Percentiles rank a stretch among this genome's conserved stretches.
phyloP scores from a whole-genome alignment of 1,139 yeast species.

The Martiniozyma asiatica region DNA sequence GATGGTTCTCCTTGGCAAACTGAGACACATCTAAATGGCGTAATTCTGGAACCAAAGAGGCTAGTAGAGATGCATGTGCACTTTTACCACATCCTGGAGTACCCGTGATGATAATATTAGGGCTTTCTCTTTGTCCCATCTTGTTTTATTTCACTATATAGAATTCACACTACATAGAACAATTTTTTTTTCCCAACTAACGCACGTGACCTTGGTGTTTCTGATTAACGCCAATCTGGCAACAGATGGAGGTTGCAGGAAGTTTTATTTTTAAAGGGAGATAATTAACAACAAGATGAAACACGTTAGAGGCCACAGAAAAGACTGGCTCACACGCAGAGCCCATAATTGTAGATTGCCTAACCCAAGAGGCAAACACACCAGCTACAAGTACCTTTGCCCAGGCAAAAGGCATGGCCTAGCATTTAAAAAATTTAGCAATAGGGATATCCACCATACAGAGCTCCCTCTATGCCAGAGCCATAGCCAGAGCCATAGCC shows the following conservation, averaged over 20 bases:
- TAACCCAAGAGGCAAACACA: too few species aligned
- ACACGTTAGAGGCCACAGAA: neutral
- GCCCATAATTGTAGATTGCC: too few species aligned
- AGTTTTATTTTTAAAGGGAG: neutral
- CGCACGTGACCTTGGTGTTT: too few species aligned
- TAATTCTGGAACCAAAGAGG: slow-evolving; percentile 25
- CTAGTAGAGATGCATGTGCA: slow-evolving; percentile 62
- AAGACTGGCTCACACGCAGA: too few species aligned
- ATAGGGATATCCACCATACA: too few species aligned
- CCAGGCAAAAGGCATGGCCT: too few species aligned
- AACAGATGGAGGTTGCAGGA: too few species aligned
- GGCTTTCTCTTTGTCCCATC: slow-evolving; percentile 33
- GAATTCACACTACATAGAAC: neutral
- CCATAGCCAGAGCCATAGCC: too few species aligned
- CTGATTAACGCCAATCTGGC: too few species aligned
- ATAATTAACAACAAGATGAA: slow-evolving; percentile 3
- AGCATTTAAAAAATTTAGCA: too few species aligned
- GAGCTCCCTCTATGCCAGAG: too few species aligned
- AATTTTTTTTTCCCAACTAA: neutral
- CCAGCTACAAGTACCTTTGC: too few species aligned
- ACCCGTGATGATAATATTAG: slow-evolving; percentile 86
- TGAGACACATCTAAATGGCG: slow-evolving; percentile 64
- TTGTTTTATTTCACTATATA: neutral
- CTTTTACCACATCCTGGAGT: slow-evolving; percentile 98
- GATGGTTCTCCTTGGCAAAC: slow-evolving; percentile 64